Percentiles rank a stretch among this genome's conserved stretches.
phyloP scores from a whole-genome alignment of 768 basidiomycete genomes.

The Podaxis rugospora region DNA sequence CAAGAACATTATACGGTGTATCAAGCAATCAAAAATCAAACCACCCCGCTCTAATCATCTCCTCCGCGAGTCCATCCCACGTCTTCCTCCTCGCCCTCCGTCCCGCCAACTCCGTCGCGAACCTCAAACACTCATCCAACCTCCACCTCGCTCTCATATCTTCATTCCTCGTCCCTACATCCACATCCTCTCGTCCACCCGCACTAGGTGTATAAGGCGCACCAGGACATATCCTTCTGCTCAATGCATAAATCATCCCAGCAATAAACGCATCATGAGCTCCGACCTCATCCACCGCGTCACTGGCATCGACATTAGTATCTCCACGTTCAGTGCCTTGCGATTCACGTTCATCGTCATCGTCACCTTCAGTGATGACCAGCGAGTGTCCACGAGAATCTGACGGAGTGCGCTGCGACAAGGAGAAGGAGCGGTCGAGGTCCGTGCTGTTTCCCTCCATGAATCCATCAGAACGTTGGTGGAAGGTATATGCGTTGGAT shows the following conservation, averaged over 20 bases:
- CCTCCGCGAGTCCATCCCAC: slow-evolving; percentile 68
- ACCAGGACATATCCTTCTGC: slow-evolving; percentile 66
- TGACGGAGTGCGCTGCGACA: slow-evolving; percentile 19
- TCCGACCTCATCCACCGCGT: slow-evolving; percentile 65
- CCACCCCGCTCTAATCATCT: slow-evolving; percentile 76
- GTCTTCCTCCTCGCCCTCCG: slow-evolving; percentile 59
- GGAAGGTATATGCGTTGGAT: slow-evolving; percentile 47
- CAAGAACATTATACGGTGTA: not conserved
- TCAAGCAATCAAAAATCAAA: slow-evolving; percentile 37
- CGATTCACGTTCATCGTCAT: slow-evolving; percentile 53
- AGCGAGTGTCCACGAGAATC: slow-evolving; percentile 28
- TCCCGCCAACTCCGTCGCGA: slow-evolving; percentile 80
- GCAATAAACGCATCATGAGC: slow-evolving; percentile 83
- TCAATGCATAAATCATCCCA: slow-evolving; percentile 83
- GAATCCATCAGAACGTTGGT: slow-evolving; percentile 26
- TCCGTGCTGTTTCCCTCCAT: slow-evolving; percentile 16
- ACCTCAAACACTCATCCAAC: slow-evolving; percentile 82
- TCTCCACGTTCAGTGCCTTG: slow-evolving; percentile 49
- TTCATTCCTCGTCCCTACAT: slow-evolving; percentile 25
- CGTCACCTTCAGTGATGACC: slow-evolving; percentile 16
- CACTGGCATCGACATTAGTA: slow-evolving; percentile 23
- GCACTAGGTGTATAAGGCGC: slow-evolving; percentile 67
- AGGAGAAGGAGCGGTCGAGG: slow-evolving; percentile 15
- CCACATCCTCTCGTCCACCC: slow-evolving; percentile 29
- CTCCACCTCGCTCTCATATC: slow-evolving; percentile 59